Percentiles rank a stretch among this genome's conserved stretches.
phyloP scores from a whole-genome alignment of 768 basidiomycete genomes.

The Daedaleopsis sinensis region DNA sequence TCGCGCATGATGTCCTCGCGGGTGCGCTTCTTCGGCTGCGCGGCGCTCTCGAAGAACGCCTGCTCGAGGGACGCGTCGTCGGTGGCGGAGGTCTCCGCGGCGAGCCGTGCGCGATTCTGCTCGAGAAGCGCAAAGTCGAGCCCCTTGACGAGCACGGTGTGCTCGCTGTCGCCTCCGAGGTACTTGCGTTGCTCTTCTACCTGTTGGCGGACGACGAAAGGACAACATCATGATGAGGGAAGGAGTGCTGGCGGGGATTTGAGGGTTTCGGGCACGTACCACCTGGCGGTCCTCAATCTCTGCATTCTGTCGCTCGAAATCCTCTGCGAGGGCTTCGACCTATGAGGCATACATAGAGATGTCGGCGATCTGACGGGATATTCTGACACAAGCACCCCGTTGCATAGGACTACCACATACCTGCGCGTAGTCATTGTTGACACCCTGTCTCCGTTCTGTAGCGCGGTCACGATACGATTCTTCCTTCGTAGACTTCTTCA shows the following conservation, averaged over 20 bases:
- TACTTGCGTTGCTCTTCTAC: constrained; percentile 75
- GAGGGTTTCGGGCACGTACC: constrained; percentile 41
- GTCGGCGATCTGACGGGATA: no score
- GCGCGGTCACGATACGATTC: constrained; percentile 81
- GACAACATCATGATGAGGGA: background rate
- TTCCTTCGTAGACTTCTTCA: constrained; percentile 57
- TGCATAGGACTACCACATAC: constrained; percentile 36
- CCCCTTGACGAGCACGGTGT: constrained; percentile 87
- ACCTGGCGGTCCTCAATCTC: constrained; percentile 58
- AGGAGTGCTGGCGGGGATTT: background rate
- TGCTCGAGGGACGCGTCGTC: constrained; percentile 85
- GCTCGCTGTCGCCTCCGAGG: constrained; percentile 83
- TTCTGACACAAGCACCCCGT: background rate
- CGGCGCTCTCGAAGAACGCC: constrained; percentile 57
- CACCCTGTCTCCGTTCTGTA: constrained; percentile 67
- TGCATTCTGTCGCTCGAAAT: constrained; percentile 72
- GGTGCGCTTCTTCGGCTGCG: constrained; percentile 65
- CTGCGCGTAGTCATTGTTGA: constrained; percentile 73
- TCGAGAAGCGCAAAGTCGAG: constrained; percentile 87
- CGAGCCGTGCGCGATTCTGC: constrained; percentile 73
- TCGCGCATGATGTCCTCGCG: constrained; percentile 76
- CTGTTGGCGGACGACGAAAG: constrained; percentile 37
- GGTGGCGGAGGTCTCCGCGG: constrained; percentile 47
- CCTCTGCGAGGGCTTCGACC: constrained; percentile 82
- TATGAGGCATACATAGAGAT: constrained; percentile 29